phyloP scores from a whole-genome alignment of 768 basidiomycete genomes.

The Lactarius sanguifluus region DNA sequence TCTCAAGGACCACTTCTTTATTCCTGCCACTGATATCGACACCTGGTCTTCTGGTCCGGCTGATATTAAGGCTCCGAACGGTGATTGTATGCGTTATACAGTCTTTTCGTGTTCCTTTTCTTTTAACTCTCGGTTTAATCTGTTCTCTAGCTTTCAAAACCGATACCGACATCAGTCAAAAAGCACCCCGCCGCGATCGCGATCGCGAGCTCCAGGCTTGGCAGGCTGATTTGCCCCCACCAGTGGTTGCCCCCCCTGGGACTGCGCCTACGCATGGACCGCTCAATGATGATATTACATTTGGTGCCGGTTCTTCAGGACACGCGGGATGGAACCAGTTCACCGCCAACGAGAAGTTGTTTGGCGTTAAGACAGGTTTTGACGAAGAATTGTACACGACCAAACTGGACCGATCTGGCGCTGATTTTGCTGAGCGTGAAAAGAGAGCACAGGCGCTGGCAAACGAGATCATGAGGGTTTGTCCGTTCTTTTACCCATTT shows the following conservation, averaged over 20 bases:
- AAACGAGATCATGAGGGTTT: constrained; percentile 84
- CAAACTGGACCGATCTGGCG: constrained; percentile 77
- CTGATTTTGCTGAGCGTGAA: constrained; percentile 88
- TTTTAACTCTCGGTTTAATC: constrained; percentile 9
- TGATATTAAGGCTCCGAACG: constrained; percentile 64
- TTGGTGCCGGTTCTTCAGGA: constrained; percentile 51
- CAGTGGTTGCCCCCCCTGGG: constrained; percentile 33
- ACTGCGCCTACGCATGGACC: constrained; percentile 33
- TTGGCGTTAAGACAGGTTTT: constrained; percentile 88
- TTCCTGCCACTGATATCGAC: constrained; percentile 72
- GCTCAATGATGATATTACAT: constrained; percentile 66
- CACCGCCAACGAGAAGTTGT: constrained; percentile 86
- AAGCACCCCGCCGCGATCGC: constrained; percentile 58
- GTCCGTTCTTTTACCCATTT: constrained; percentile 33
- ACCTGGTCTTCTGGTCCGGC: constrained; percentile 72
- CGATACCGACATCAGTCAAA: constrained; percentile 72
- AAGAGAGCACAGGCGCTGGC: constrained; percentile 85
- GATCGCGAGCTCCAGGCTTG: constrained; percentile 85
- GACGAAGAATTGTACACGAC: constrained; percentile 96
- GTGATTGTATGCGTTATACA: constrained; percentile 58
- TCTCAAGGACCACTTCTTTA: constrained; percentile 67
- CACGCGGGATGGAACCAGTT: constrained; percentile 85
- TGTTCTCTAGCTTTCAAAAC: constrained; percentile 63
- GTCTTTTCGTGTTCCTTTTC: constrained; percentile 3
- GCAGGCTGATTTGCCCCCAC: constrained; percentile 49